A percentile compares a stretch with the other conserved stretches of the same genome.
phyloP scores from a whole-genome alignment of 2,329 filamentous ascomycete species.

The Sporothrix pallida region DNA sequence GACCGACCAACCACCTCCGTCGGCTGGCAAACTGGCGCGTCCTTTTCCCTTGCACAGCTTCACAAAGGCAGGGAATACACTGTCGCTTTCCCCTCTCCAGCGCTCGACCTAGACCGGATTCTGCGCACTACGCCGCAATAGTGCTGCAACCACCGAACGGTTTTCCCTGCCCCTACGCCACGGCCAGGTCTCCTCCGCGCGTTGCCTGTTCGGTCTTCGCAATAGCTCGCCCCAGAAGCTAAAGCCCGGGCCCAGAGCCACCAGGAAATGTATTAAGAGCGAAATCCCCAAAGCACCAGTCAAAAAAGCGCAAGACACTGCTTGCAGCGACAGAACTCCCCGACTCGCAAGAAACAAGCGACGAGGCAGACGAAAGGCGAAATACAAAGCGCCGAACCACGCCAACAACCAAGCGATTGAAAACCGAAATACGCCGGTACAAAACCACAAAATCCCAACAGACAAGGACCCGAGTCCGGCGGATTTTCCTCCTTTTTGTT shows the following conservation, averaged over 20 bases:
- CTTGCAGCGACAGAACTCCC: neutral
- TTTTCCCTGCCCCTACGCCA: constrained; percentile 27
- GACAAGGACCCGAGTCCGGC: constrained; percentile 7
- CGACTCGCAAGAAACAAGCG: constrained; percentile 10
- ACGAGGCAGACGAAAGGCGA: neutral
- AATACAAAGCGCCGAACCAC: constrained; percentile 7
- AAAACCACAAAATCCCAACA: constrained; percentile 6
- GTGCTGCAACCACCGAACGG: constrained; percentile 26
- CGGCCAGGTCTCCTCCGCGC: constrained; percentile 32
- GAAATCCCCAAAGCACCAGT: neutral
- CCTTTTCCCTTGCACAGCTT: neutral
- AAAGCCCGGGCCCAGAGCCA: constrained; percentile 14
- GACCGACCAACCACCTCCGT: constrained; percentile 3
- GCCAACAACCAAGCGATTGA: constrained; percentile 5
- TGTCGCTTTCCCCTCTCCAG: constrained; percentile 6
- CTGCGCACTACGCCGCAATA: constrained; percentile 27
- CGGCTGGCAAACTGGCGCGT: constrained; percentile 10
- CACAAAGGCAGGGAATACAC: neutral
- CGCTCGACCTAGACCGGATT: constrained; percentile 24
- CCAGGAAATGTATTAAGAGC: constrained; percentile 21
- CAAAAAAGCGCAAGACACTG: constrained; percentile 4
- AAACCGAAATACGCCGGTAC: constrained; percentile 19
- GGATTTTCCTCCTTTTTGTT: neutral
- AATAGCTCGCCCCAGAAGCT: constrained; percentile 23
- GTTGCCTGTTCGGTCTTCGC: constrained; percentile 36